phyloP scores from a whole-genome alignment of 768 basidiomycete genomes.

The Termitomyces sp. region DNA sequence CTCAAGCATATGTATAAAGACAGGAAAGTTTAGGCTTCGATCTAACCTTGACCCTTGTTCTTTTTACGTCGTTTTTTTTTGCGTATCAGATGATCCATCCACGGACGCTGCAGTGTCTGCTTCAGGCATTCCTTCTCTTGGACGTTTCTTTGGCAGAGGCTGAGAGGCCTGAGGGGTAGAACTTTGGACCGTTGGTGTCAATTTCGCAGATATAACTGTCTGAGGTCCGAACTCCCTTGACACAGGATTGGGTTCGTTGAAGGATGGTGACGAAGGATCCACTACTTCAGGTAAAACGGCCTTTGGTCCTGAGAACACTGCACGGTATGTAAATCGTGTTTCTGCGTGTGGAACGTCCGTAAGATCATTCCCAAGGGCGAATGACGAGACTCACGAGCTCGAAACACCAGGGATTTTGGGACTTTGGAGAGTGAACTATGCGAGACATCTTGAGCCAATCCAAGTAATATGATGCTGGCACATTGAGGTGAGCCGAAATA shows the following conservation, averaged over 20 bases:
- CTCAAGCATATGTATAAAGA: no score
- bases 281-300: conserved; percentile 52
- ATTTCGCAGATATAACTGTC: not conserved
- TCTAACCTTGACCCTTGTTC: conserved; percentile 14
- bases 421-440: conserved; percentile 59
- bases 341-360: conserved; percentile 39
- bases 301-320: conserved; percentile 72
- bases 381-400: conserved; percentile 58
- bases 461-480: conserved; percentile 64
- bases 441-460: conserved; percentile 65
- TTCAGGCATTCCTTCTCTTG: conserved; percentile 20
- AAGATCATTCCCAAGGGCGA: not conserved
- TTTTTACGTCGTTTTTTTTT: conserved; percentile 32
- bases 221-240: not conserved
- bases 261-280: not conserved
- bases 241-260: not conserved
- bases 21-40: no score
- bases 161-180: conserved; percentile 1
- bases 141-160: conserved; percentile 20
- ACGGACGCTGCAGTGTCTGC: conserved; percentile 2
- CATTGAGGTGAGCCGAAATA: conserved; percentile 1
- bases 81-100: conserved; percentile 15
- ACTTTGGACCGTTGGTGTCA: not conserved
- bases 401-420: conserved; percentile 66
- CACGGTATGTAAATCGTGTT: conserved; percentile 78